phyloP scores from a whole-genome alignment of 306 rosid genomes.

The Pyrus betulifolia region DNA sequence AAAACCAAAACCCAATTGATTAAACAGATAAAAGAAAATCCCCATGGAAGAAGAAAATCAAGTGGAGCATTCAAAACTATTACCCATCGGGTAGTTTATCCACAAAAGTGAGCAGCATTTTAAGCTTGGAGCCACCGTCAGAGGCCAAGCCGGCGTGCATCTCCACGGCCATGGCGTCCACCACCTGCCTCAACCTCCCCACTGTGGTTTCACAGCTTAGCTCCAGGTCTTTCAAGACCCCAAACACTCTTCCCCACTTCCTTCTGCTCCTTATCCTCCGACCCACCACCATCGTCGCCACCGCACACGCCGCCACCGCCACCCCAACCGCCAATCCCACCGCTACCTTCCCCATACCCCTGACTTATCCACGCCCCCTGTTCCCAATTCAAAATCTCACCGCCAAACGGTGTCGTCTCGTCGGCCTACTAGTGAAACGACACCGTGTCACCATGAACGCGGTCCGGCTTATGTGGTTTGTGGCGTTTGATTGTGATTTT shows the following conservation, averaged over 20 bases:
- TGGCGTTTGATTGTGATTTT: not conserved
- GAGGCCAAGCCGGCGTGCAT: conserved; percentile 98
- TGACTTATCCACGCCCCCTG: not conserved
- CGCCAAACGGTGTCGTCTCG: conserved; percentile 41
- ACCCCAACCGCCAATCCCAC: conserved; percentile 57
- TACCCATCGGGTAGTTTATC: conserved; percentile 92
- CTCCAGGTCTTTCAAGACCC: conserved; percentile 63
- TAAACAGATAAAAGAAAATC: not conserved
- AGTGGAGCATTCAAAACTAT: not conserved
- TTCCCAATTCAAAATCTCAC: conserved; percentile 34
- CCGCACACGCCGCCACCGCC: conserved; percentile 65
- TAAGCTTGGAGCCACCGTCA: conserved; percentile 95
- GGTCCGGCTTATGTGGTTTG: not conserved
- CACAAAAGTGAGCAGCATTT: conserved; percentile 88
- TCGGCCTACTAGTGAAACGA: conserved; percentile 37
- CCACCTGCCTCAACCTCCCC: conserved; percentile 71
- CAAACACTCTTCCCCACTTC: conserved; percentile 68
- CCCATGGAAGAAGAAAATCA: not conserved
- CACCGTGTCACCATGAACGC: conserved; percentile 59
- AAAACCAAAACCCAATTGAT: not conserved
- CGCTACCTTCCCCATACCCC: conserved; percentile 61
- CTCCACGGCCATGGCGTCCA: conserved; percentile 96
- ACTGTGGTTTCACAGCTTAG: conserved; percentile 59
- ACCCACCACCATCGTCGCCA: conserved; percentile 74
- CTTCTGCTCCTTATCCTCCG: conserved; percentile 59